Conservation (phyloP, 2,329 filamentous ascomycete species). For the Parastagonospora avenae region DNA sequence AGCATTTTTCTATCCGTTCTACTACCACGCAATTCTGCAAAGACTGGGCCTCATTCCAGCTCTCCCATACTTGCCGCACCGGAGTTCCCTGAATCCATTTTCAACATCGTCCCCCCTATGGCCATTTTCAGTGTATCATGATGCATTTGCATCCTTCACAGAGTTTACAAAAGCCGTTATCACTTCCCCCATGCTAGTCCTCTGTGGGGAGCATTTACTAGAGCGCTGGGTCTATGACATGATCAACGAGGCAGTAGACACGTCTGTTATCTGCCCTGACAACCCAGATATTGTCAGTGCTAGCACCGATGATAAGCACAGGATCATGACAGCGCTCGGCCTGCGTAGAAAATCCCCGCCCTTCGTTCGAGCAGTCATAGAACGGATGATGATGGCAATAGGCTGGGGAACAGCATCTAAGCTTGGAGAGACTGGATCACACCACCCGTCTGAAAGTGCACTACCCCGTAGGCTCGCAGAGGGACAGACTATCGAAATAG, state of each 20-base stretch:
- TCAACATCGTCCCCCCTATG: conserved; percentile 32
- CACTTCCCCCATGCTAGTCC: conserved; percentile 34
- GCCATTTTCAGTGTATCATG: conserved; percentile 24
- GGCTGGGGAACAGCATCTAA: conserved; percentile 29
- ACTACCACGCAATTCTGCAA: conserved; percentile 38
- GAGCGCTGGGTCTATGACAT: conserved; percentile 34
- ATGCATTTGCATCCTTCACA: conserved; percentile 17
- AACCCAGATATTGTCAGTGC: conserved; percentile 35
- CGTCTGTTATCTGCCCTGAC: conserved; percentile 33
- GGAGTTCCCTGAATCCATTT: conserved; percentile 36
- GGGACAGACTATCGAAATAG: conserved; percentile 22
- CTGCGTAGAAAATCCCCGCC: conserved; percentile 28
- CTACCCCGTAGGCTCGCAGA: conserved; percentile 3
- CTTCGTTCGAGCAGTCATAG: conserved; percentile 25
- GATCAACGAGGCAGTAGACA: conserved; percentile 37
- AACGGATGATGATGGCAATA: conserved; percentile 27
- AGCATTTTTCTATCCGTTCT: conserved; percentile 38
- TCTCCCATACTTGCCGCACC: conserved; percentile 32
- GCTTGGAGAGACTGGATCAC: neutral
- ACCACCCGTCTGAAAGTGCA: neutral
- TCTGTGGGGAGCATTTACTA: conserved; percentile 30
- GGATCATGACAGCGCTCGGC: conserved; percentile 27
- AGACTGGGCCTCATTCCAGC: conserved; percentile 36
- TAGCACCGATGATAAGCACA: conserved; percentile 27
- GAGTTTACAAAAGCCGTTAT: conserved; percentile 20